Percentiles rank a stretch among this genome's conserved stretches.
These are phyloP conservation scores for Starmerella vitae DNA, from an alignment of 805 yeast genomes.

Conservation along the genomic window DNA sequence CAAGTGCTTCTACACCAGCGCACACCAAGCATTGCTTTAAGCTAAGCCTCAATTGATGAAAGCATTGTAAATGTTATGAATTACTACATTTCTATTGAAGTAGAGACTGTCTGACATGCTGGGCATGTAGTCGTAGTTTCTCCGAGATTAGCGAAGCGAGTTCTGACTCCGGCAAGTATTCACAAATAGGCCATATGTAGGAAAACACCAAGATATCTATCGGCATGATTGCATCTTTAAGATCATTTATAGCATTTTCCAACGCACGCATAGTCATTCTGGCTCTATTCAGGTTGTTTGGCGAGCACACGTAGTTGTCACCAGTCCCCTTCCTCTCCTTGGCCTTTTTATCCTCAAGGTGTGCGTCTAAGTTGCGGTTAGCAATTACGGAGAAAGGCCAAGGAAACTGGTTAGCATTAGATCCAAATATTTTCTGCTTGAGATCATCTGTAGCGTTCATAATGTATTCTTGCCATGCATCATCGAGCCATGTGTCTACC, in stretches of 20 bases:
- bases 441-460: constrained; percentile 3
- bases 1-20: constrained; percentile 57
- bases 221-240: constrained; percentile 1
- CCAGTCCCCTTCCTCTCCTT: constrained; percentile 2
- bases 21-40: constrained; percentile 50
- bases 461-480: constrained; percentile 19
- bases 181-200: constrained; percentile 17
- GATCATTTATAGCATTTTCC: neutral
- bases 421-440: constrained; percentile 2
- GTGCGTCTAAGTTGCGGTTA: constrained; percentile 7
- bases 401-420: constrained; percentile 4
- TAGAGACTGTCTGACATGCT: constrained; percentile 5
- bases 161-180: constrained; percentile 13
- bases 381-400: constrained; percentile 15
- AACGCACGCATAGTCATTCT: constrained; percentile 10
- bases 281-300: constrained; percentile 7
- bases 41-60: neutral
- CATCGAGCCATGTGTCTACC: constrained; percentile 15
- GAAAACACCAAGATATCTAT: constrained; percentile 20
- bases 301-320: constrained; percentile 10
- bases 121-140: constrained; percentile 13
- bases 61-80: neutral
- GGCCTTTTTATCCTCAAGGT: constrained; percentile 6
- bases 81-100: too few species aligned
- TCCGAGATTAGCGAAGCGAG: constrained; percentile 18